A percentile compares a stretch with the other conserved stretches of the same genome.
Conservation (phyloP, 129 eudicot genomes). For the Artemisia tridentata region DNA sequence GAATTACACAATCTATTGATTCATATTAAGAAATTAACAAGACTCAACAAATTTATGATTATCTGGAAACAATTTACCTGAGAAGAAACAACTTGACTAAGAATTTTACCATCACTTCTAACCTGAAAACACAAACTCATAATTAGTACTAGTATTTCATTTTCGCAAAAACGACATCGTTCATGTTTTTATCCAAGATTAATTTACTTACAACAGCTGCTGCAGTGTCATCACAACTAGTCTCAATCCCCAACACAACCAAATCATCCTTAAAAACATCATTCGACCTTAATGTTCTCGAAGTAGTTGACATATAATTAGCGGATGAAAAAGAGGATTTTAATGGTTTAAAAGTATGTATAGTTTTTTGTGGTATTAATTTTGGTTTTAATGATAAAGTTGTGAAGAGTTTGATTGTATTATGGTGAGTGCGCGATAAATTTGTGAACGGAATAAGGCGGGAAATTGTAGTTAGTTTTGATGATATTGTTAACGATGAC, state of each 20-base stretch:
- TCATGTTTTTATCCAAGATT: neutral
- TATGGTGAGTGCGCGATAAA: slow-evolving; percentile 27
- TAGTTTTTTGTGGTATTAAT: slow-evolving; percentile 3
- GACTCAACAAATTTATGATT: neutral
- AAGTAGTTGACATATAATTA: slow-evolving; percentile 16
- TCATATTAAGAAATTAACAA: neutral
- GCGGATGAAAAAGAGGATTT: slow-evolving; percentile 27
- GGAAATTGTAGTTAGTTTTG: slow-evolving; percentile 44
- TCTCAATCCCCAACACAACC: slow-evolving; percentile 86
- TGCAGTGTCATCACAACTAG: slow-evolving; percentile 93
- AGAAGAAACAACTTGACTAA: slow-evolving; percentile 95
- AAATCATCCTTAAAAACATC: slow-evolving; percentile 34
- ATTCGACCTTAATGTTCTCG: slow-evolving; percentile 15
- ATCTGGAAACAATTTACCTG: slow-evolving; percentile 54
- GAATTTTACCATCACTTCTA: slow-evolving; percentile 76
- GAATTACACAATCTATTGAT: neutral
- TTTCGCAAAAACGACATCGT: neutral
- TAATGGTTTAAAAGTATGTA: slow-evolving; percentile 7
- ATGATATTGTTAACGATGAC: slow-evolving; percentile 46
- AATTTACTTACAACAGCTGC: slow-evolving; percentile 86
- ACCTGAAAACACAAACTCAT: neutral
- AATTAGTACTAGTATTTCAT: no score
- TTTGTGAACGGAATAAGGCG: slow-evolving; percentile 50
- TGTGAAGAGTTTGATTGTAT: slow-evolving; percentile 28
- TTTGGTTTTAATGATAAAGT: slow-evolving; percentile 24